Conservation (phyloP, 768 basidiomycete species). For the Rhizopogon vinicolor region DNA sequence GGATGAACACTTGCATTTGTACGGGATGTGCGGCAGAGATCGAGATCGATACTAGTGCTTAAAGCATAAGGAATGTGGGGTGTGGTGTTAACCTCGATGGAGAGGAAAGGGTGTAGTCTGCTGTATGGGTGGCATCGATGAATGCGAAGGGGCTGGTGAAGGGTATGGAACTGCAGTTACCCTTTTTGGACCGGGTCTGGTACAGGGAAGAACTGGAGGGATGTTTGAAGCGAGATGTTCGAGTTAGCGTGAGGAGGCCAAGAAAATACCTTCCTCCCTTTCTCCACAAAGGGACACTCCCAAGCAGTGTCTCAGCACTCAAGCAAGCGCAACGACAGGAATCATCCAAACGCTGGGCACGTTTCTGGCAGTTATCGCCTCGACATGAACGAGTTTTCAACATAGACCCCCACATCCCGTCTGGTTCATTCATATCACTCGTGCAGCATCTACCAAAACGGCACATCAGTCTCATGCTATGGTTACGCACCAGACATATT, state of each 20-base stretch:
- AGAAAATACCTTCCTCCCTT: neutral
- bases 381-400: neutral
- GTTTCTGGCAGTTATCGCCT: conserved; percentile 1
- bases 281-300: neutral
- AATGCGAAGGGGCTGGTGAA: too few species aligned
- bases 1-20: too few species aligned
- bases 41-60: too few species aligned
- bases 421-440: neutral
- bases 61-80: too few species aligned
- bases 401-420: neutral
- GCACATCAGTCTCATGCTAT: neutral
- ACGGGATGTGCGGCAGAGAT: too few species aligned
- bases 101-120: too few species aligned
- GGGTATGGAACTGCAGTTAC: too few species aligned
- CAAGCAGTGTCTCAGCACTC: conserved; percentile 1
- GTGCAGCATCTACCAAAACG: neutral
- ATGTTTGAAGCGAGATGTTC: too few species aligned
- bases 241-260: neutral
- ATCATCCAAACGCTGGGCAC: neutral
- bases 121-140: too few species aligned
- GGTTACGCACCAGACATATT: conserved; percentile 25
- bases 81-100: too few species aligned
- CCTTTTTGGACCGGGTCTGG: too few species aligned
- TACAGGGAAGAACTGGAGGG: too few species aligned
- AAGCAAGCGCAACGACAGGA: neutral